Evolutionary conservation across 768 basidiomycete species (phyloP).

Genomic region (Brasilioporus rufonigricans): DNA sequence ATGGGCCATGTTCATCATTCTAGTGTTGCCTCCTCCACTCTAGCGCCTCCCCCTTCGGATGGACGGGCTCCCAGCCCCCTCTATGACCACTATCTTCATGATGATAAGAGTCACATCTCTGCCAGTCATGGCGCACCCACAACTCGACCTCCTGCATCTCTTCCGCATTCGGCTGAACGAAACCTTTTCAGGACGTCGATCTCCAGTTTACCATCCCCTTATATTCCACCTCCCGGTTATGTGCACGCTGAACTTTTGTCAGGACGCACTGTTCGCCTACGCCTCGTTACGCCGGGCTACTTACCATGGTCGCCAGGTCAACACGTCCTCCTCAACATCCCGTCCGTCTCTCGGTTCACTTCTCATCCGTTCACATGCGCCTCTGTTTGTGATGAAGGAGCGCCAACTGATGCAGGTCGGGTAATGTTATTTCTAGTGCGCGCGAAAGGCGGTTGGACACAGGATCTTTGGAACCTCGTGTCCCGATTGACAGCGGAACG

Average conservation of each 20-base stretch:
- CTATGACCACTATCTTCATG: conserved; percentile 15
- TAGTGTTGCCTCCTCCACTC: conserved; percentile 6
- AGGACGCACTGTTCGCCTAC: conserved; percentile 68
- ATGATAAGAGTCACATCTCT: conserved; percentile 5
- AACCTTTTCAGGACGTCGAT: background rate
- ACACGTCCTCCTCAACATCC: conserved; percentile 68
- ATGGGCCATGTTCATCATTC: conserved; percentile 17
- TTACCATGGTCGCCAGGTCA: conserved; percentile 77
- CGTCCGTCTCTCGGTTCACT: conserved; percentile 56
- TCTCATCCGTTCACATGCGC: conserved; percentile 76
- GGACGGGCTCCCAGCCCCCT: conserved; percentile 26
- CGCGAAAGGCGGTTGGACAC: conserved; percentile 68
- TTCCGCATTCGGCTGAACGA: background rate
- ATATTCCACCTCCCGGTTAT: conserved; percentile 62
- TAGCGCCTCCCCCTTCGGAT: background rate
- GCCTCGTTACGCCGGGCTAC: conserved; percentile 53
- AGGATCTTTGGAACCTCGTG: conserved; percentile 59
- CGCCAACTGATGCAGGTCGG: conserved; percentile 44
- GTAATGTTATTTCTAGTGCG: conserved; percentile 67
- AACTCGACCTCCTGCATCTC: background rate
- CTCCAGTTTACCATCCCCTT: conserved; percentile 14
- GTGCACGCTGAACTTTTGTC: conserved; percentile 68
- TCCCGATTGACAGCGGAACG: conserved; percentile 35
- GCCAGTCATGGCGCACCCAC: background rate
- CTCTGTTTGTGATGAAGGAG: conserved; percentile 52